Evolutionary conservation across 495 filamentous ascomycete species (phyloP).

Genomic region (Penicillium paxilli): DNA sequence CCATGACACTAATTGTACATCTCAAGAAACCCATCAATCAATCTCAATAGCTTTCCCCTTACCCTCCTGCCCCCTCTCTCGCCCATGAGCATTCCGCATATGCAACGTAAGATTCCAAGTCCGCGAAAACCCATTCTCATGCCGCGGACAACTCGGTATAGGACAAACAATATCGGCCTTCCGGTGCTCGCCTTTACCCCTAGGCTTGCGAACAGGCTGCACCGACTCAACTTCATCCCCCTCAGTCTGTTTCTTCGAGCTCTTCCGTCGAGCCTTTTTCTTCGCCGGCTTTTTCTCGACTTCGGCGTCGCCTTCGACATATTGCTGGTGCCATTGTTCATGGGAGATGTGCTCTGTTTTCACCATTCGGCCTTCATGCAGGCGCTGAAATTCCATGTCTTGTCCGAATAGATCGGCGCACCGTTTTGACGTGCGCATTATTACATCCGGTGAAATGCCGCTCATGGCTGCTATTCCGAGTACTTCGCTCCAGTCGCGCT

Average conservation of each 20-base stretch:
- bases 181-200: conserved; percentile 31
- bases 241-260: neutral
- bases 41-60: neutral
- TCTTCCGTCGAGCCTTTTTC: neutral
- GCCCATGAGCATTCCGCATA: conserved; percentile 31
- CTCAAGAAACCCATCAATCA: neutral
- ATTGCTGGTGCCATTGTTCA: too few relatives aligned
- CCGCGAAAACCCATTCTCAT: conserved; percentile 36
- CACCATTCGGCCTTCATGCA: conserved; percentile 43
- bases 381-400: conserved; percentile 58
- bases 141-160: conserved; percentile 26
- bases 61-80: neutral
- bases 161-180: conserved; percentile 37
- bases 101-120: conserved; percentile 44
- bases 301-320: conserved; percentile 19
- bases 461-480: conserved; percentile 70
- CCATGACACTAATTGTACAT: neutral
- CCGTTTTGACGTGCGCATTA: conserved; percentile 65
- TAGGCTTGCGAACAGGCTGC: conserved; percentile 3
- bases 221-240: neutral
- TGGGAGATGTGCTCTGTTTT: conserved; percentile 11
- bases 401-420: conserved; percentile 72
- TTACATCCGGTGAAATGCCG: conserved; percentile 60
- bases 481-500: conserved; percentile 80
- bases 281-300: conserved; percentile 21